Base-by-base conservation (phyloP, 2,329 filamentous ascomycete genomes). In the Pleurostoma richardsiae region DNA sequence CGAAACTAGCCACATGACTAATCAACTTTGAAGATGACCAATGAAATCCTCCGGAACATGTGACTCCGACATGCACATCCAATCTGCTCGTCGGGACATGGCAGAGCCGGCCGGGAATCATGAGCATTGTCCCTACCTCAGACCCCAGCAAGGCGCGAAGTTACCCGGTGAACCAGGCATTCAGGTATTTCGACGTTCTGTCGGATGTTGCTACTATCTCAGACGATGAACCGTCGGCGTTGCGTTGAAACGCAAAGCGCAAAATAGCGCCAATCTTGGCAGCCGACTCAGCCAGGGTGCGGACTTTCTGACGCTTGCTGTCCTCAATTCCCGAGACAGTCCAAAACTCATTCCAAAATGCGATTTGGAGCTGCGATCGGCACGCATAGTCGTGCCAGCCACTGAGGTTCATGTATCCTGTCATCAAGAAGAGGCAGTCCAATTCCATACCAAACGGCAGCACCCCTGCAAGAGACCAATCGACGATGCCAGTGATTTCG, bases 311-410 rank as follows among this genome's bases (percentile, higher is more conserved):
- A 45, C 30, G 41, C 40, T 43, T 52, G 40, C 52, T 46, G 11
- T 45, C 56, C 49, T 54, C 29, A 31, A 59, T 56, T 33, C 47
- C 45, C 33, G 54, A 53, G 46, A 45, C 48, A 42, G 30, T 19
- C 58, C 54, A 62, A 41, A 63, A 62, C 46, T 61, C 60, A 2
- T 55, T 42, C 59, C 58, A 63, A 46, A 63, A 64, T 27, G 43
- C 44, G 1, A 53, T 47, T 44, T 45, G 48, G 29, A 61, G 45
- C 8, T 39, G 38, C 19, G 5, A 36, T 41, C 53, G 52, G 45
- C 55, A 61, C 30, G 50, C 38, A 43, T 62, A 63, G 51, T 59
- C 54, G 48, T 54, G 50, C 58, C 56, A 62, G 42, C 58, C 59
- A 8, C 56, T 51, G 1, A n/a, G 43, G 40, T 48, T 53, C 55